Evolutionary conservation across 352 stramenopile species (phyloP).

Genomic region (Saprolegnia diclina): DNA sequence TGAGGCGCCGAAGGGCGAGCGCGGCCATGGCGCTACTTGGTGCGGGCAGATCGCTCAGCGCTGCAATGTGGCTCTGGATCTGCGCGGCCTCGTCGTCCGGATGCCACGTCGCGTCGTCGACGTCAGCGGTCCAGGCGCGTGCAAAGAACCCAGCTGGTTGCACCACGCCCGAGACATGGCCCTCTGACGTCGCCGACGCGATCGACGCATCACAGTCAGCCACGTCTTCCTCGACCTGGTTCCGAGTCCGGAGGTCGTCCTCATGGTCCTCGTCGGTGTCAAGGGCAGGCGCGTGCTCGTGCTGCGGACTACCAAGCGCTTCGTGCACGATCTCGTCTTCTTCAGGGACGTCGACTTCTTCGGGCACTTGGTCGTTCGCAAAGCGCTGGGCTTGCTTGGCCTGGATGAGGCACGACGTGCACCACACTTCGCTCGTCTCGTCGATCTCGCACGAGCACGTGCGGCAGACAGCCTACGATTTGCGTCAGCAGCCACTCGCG

Average conservation of each 20-base stretch:
- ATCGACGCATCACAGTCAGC: background rate
- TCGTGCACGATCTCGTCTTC: background rate
- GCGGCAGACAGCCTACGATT: background rate
- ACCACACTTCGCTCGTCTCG: background rate
- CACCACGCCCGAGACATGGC: background rate
- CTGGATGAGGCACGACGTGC: constrained; percentile 4
- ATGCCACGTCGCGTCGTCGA: background rate
- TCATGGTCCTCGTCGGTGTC: background rate
- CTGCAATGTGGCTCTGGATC: no score
- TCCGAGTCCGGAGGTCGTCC: background rate
- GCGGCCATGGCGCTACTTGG: background rate
- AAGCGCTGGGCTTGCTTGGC: constrained; percentile 5
- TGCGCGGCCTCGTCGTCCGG: background rate
- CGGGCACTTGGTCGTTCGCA: background rate
- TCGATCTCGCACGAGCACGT: constrained; percentile 11
- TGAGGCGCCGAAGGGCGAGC: constrained; percentile 5
- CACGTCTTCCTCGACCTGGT: background rate
- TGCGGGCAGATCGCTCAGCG: background rate
- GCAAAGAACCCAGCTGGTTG: constrained; percentile 24
- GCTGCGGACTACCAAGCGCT: background rate
- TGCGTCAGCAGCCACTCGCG: background rate
- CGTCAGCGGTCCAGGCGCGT: background rate
- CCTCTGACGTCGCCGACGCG: background rate
- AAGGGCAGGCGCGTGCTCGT: background rate
- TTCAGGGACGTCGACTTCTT: background rate